Evolutionary conservation across 2,329 filamentous ascomycete genomes (phyloP), one percentile per base, ranked within the genome.

Genomic region (Aspergillus uvarum): DNA sequence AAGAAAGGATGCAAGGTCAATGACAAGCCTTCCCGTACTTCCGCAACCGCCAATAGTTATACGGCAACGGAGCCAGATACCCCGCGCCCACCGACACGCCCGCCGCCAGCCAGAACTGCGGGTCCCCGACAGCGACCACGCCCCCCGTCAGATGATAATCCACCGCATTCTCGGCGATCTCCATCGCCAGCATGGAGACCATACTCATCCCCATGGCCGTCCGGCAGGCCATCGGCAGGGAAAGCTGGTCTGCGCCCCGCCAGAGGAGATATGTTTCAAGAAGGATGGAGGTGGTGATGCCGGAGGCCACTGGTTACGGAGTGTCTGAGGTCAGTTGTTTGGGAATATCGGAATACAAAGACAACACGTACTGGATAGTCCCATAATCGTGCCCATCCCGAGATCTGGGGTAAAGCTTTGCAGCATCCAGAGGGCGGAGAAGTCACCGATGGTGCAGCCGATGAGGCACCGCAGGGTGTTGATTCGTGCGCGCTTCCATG

Each of bases 181-280:
- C 83, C 83, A 86, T 86, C 0, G 83, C 82, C 2, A 85, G 10
- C 84, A 86, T 86, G 0, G 83, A 85, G 10, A 85, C 80, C 51
- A 85, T 70, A 59, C 83, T 85, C 84, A 86, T 86, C 0, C 84
- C 84, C 22, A 80, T 79, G 0, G 84, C 84, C 0, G 83, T 85
- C 49, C 75, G 80, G 2, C 74, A 76, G 0, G 84, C 83, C 0
- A 65, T 66, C 0, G 66, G 58, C 82, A 81, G 85, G 0, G 80
- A 63, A 0, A 86, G 70, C 7, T 71, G 67, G 56, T 86, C 83
- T 1, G 74, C 75, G 0, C 83, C 83, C 0, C 76, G 64, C 0
- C 76, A 77, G 1, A 86, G 78, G 3, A 86, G 74, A 0, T 79
- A 65, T 0, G 83, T 85, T 66, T 86, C 83, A 0, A 86, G 76